Conservation (phyloP, 2,329 filamentous ascomycete species). For the Clarireedia paspali region DNA sequence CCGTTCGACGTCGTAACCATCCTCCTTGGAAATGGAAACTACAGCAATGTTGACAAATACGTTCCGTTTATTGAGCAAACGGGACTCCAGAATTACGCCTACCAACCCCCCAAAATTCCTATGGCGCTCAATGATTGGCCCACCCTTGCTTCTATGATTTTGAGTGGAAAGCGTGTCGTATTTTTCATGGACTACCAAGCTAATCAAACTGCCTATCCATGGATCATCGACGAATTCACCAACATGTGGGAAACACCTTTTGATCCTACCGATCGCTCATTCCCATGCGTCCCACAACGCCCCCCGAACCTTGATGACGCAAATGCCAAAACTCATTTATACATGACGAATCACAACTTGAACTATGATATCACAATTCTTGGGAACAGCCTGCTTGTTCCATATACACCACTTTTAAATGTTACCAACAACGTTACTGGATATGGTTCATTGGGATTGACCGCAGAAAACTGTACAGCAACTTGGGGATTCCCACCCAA, state of each 20-base stretch:
- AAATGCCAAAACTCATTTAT: slow-evolving; percentile 56
- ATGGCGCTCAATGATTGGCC: slow-evolving; percentile 76
- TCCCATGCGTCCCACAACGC: slow-evolving; percentile 73
- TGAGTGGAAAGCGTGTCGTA: slow-evolving; percentile 61
- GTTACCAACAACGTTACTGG: slow-evolving; percentile 62
- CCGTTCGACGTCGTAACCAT: slow-evolving; percentile 86
- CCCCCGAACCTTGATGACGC: slow-evolving; percentile 56
- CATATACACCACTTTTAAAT: slow-evolving; percentile 62
- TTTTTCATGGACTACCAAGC: slow-evolving; percentile 79
- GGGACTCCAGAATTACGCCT: slow-evolving; percentile 66
- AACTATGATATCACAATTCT: slow-evolving; percentile 69
- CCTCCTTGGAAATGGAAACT: slow-evolving; percentile 77
- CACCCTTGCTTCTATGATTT: slow-evolving; percentile 68
- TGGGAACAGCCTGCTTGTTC: slow-evolving; percentile 57
- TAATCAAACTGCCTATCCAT: slow-evolving; percentile 70
- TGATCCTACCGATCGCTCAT: slow-evolving; percentile 43
- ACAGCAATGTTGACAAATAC: slow-evolving; percentile 56
- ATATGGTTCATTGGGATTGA: slow-evolving; percentile 57
- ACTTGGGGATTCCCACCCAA: slow-evolving; percentile 65
- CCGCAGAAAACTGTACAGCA: slow-evolving; percentile 52
- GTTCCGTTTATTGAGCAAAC: slow-evolving; percentile 60
- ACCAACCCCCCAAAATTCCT: slow-evolving; percentile 61
- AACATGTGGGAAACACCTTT: slow-evolving; percentile 92
- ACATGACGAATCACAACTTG: slow-evolving; percentile 85
- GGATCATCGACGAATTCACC: slow-evolving; percentile 79